Evolutionary conservation across 306 rosid genomes (phyloP).

Genomic region (Sechiopsis laciniata): DNA sequence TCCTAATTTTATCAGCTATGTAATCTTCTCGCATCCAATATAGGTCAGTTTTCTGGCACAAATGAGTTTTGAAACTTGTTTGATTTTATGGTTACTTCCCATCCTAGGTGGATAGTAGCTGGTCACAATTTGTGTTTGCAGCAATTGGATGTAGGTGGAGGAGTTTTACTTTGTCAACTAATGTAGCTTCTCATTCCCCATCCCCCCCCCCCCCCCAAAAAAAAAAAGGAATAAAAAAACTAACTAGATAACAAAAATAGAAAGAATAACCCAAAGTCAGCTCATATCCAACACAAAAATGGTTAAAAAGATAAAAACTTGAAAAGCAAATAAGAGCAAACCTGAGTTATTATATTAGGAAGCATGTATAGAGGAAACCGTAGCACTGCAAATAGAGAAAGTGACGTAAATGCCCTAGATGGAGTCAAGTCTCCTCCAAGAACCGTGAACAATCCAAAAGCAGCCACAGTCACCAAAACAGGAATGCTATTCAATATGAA

Average conservation of each 20-base stretch:
- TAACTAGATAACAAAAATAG: neutral
- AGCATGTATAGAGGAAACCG: conserved; percentile 98
- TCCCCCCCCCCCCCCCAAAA: too few species aligned
- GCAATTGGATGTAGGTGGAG: too few species aligned
- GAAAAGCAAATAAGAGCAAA: conserved; percentile 21
- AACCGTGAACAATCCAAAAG: conserved; percentile 90
- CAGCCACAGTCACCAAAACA: conserved; percentile 82
- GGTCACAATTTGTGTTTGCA: too few species aligned
- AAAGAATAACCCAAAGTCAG: neutral
- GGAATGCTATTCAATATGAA: conserved; percentile 87
- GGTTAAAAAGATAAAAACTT: neutral
- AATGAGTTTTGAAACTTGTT: too few species aligned
- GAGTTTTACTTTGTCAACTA: too few species aligned
- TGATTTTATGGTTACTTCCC: too few species aligned
- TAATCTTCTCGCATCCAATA: too few species aligned
- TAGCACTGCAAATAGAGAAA: conserved; percentile 88
- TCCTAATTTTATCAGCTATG: too few species aligned
- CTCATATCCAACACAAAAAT: neutral
- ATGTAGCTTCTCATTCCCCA: too few species aligned
- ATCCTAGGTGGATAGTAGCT: too few species aligned
- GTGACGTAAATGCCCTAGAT: conserved; percentile 90
- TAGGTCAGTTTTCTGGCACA: too few species aligned
- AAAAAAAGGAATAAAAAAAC: too few species aligned
- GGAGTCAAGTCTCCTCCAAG: conserved; percentile 96
- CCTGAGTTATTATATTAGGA: conserved; percentile 95